Evolutionary conservation across 768 basidiomycete species (phyloP).

Genomic region (Tylopilus subfusipes): DNA sequence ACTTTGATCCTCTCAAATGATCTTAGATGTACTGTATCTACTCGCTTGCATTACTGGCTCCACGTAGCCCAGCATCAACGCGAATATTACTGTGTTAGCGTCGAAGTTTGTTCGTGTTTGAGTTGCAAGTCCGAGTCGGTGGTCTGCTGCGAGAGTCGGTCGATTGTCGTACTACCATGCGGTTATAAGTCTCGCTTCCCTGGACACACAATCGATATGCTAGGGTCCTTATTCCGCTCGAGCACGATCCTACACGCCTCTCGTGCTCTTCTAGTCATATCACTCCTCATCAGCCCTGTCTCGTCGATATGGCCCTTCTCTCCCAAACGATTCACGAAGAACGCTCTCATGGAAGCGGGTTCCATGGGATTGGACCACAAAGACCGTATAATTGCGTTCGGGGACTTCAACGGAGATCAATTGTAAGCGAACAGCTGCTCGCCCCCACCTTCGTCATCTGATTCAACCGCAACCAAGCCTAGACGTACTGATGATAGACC

Average conservation of each 20-base stretch:
- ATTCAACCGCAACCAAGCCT: slow-evolving; percentile 43
- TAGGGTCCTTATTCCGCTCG: background rate
- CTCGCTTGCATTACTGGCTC: background rate
- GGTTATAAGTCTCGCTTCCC: slow-evolving; percentile 4
- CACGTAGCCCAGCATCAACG: background rate
- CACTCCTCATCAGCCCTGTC: slow-evolving; percentile 21
- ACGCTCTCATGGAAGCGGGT: slow-evolving; percentile 77
- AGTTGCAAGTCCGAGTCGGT: slow-evolving; percentile 5
- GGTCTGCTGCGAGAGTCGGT: background rate
- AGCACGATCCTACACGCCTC: background rate
- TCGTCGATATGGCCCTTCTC: slow-evolving; percentile 76
- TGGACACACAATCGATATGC: slow-evolving; percentile 10
- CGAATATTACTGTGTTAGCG: background rate
- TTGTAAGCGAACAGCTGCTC: slow-evolving; percentile 53
- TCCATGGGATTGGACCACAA: slow-evolving; percentile 71
- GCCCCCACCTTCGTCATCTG: background rate
- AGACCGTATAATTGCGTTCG: slow-evolving; percentile 80
- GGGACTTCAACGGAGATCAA: slow-evolving; percentile 96
- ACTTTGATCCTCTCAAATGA: slow-evolving; percentile 65
- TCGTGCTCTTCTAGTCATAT: slow-evolving; percentile 10
- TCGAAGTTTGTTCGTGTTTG: slow-evolving; percentile 26
- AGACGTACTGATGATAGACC: slow-evolving; percentile 72
- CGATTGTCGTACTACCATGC: background rate
- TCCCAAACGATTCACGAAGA: slow-evolving; percentile 79
- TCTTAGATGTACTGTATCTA: slow-evolving; percentile 4